Percentiles rank a stretch among this genome's conserved stretches.
Conservation (phyloP, 1,284 basidiomycete genomes). For the Chalciporus sp. region DNA sequence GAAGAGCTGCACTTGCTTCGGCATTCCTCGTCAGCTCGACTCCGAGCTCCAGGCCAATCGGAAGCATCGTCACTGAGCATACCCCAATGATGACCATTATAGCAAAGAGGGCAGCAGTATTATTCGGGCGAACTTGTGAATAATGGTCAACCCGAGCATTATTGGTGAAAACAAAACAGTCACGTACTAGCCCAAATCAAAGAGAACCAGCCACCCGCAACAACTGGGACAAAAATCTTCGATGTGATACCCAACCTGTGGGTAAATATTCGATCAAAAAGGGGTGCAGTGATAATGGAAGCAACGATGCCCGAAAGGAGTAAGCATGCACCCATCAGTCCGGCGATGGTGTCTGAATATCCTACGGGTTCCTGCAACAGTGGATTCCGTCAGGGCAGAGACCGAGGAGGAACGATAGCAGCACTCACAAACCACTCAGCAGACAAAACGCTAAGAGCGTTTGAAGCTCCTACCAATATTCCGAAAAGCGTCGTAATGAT, state of each 20-base stretch:
- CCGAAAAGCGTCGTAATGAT: conserved; percentile 65
- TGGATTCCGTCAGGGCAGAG: neutral
- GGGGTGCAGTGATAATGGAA: conserved; percentile 65
- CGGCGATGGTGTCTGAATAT: conserved; percentile 63
- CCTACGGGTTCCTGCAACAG: conserved; percentile 63
- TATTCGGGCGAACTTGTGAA: conserved; percentile 49
- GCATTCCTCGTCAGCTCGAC: conserved; percentile 76
- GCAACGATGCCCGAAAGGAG: conserved; percentile 69
- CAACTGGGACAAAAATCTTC: conserved; percentile 62
- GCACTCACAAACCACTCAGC: conserved; percentile 63
- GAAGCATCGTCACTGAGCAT: conserved; percentile 62
- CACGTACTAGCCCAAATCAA: conserved; percentile 77
- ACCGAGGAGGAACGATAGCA: neutral
- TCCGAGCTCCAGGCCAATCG: conserved; percentile 69
- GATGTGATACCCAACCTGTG: conserved; percentile 61
- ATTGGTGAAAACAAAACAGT: neutral
- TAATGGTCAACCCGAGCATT: conserved; percentile 1
- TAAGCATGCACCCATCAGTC: conserved; percentile 69
- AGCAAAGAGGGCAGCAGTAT: conserved; percentile 58
- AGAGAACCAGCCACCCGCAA: conserved; percentile 65
- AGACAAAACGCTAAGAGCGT: conserved; percentile 63
- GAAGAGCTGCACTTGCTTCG: conserved; percentile 67
- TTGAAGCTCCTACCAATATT: conserved; percentile 59
- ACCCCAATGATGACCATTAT: conserved; percentile 66
- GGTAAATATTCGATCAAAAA: conserved; percentile 79